Conservation (phyloP, 768 basidiomycete genomes). For the Lanmaoa pseudosensibilis region DNA sequence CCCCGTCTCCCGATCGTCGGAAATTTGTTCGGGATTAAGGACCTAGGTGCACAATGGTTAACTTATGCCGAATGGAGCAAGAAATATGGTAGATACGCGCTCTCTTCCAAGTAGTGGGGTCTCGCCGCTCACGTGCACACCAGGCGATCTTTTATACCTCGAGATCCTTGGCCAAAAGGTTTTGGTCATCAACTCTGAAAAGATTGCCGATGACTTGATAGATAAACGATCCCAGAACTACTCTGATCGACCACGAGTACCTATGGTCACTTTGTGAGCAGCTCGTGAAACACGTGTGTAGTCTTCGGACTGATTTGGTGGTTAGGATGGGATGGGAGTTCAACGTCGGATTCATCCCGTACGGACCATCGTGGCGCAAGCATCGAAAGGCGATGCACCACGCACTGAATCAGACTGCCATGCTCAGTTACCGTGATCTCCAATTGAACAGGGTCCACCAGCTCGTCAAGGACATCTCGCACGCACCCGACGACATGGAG, state of each 20-base stretch:
- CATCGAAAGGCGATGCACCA: slow-evolving; percentile 41
- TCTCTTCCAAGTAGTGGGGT: no score
- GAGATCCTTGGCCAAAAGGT: slow-evolving; percentile 27
- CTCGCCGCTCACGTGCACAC: no score
- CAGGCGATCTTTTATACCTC: slow-evolving; percentile 29
- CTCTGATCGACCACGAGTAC: slow-evolving; percentile 28
- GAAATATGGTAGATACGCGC: slow-evolving; percentile 37
- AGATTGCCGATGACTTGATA: slow-evolving; percentile 27
- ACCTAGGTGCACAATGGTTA: slow-evolving; percentile 38
- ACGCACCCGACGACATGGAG: slow-evolving; percentile 28
- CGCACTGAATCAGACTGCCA: slow-evolving; percentile 32
- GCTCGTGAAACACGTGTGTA: neutral
- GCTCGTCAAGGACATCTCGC: slow-evolving; percentile 32
- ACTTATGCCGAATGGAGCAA: slow-evolving; percentile 43
- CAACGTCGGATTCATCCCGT: slow-evolving; percentile 35
- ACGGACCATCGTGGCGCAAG: slow-evolving; percentile 39
- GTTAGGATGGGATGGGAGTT: slow-evolving; percentile 40
- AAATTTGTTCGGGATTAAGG: slow-evolving; percentile 43
- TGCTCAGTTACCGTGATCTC: slow-evolving; percentile 31
- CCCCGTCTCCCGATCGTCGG: slow-evolving; percentile 36
- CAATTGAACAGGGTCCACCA: slow-evolving; percentile 34
- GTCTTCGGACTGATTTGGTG: neutral
- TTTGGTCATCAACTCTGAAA: slow-evolving; percentile 25
- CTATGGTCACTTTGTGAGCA: slow-evolving; percentile 23
- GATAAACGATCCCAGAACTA: slow-evolving; percentile 31